phyloP scores from a whole-genome alignment of 164 flowering plant genomes.

The Taxillus chinensis region DNA sequence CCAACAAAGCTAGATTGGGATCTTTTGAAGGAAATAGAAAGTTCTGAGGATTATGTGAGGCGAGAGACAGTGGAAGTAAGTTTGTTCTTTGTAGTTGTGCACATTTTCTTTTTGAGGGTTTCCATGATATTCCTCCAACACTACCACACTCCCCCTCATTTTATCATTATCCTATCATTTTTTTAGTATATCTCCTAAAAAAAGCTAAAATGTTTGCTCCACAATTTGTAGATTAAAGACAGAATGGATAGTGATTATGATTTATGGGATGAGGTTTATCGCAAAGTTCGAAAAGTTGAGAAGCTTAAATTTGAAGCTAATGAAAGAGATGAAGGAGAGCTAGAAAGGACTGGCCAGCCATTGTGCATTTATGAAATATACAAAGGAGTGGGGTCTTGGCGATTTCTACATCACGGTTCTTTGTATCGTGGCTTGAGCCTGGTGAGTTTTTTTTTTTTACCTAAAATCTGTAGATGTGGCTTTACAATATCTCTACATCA shows the following conservation, averaged over 20 bases:
- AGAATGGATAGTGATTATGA: constrained; percentile 60
- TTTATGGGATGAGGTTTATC: constrained; percentile 83
- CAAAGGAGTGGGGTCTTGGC: constrained; percentile 82
- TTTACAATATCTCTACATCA: no score
- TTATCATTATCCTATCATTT: no score
- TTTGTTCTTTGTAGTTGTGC: neutral
- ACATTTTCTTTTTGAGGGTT: neutral
- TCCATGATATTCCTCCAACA: no score
- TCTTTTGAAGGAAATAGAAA: constrained; percentile 47
- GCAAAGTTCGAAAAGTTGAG: constrained; percentile 72
- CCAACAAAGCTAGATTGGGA: constrained; percentile 61
- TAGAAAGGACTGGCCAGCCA: constrained; percentile 89
- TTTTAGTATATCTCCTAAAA: neutral
- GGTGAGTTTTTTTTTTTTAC: constrained; percentile 39
- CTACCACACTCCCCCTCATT: no score
- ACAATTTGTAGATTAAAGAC: constrained; percentile 55
- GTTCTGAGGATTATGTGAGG: constrained; percentile 59
- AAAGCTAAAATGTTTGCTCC: constrained; percentile 10
- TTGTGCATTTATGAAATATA: constrained; percentile 90
- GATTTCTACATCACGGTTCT: constrained; percentile 88
- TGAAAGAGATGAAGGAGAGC: constrained; percentile 98
- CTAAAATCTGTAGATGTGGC: neutral
- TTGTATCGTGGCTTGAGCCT: constrained; percentile 94
- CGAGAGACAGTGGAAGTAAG: constrained; percentile 77
- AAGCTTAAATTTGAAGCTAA: constrained; percentile 68